These are phyloP conservation scores for Hypoxylon sp. DNA, from an alignment of 2,329 filamentous ascomycete genomes.

Conservation along the genomic window DNA sequence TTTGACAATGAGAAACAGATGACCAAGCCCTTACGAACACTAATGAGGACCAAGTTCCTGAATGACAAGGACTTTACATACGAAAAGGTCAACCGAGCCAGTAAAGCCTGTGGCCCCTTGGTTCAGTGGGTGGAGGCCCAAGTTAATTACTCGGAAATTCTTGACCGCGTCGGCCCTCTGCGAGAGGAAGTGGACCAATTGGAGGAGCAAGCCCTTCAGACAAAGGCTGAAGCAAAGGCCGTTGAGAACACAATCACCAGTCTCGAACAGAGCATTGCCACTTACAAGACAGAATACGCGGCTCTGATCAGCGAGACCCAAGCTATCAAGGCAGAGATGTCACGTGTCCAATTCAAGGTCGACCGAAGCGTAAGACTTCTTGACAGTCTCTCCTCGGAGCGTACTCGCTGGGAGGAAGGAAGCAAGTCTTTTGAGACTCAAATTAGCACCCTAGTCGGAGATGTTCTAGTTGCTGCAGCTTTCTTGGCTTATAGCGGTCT, in stretches of 20 bases:
- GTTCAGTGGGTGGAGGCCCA: conserved; percentile 98
- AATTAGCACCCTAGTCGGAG: conserved; percentile 95
- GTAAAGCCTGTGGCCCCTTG: conserved; percentile 95
- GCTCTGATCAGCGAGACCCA: conserved; percentile 96
- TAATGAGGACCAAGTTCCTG: conserved; percentile 94
- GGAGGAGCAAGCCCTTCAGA: conserved; percentile 90
- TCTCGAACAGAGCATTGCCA: conserved; percentile 91
- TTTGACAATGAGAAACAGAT: conserved; percentile 97
- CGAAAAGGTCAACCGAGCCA: conserved; percentile 95
- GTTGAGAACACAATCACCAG: conserved; percentile 88
- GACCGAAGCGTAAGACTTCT: conserved; percentile 94
- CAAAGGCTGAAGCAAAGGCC: conserved; percentile 91
- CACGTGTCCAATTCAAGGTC: conserved; percentile 96
- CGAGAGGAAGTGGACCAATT: conserved; percentile 90
- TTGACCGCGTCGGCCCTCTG: conserved; percentile 92
- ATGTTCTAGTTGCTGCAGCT: conserved; percentile 95
- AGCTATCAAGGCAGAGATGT: conserved; percentile 97
- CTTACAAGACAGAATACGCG: conserved; percentile 96
- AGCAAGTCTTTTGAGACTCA: conserved; percentile 99
- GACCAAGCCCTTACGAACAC: conserved; percentile 84
- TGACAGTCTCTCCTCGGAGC: conserved; percentile 94
- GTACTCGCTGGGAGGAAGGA: conserved; percentile 93
- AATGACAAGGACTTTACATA: conserved; percentile 96
- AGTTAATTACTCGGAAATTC: conserved; percentile 97
- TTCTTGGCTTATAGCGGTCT: conserved; percentile 97